Evolutionary conservation across 352 stramenopile species (phyloP).

Genomic region (Plasmopara viticola): DNA sequence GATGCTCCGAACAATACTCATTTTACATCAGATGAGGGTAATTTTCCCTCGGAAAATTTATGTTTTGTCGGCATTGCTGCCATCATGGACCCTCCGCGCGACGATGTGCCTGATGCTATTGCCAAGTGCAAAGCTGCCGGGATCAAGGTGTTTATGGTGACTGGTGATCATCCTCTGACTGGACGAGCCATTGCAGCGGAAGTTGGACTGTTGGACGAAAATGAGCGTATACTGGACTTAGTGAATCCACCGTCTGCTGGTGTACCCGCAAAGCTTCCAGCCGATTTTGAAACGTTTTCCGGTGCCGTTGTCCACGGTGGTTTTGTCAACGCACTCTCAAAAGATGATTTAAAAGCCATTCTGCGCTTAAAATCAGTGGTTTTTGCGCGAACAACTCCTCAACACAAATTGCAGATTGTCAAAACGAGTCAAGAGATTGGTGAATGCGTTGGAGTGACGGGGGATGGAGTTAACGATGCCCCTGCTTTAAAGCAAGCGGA

Average conservation of each 20-base stretch:
- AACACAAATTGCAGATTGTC: slow-evolving; percentile 30
- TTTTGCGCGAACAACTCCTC: slow-evolving; percentile 87
- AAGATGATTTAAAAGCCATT: slow-evolving; percentile 30
- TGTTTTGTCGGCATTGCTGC: slow-evolving; percentile 88
- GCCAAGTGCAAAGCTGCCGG: slow-evolving; percentile 72
- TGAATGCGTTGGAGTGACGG: slow-evolving; percentile 8
- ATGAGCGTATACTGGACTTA: slow-evolving; percentile 20
- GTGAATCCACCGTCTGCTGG: slow-evolving; percentile 4
- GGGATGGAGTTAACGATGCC: too few relatives aligned
- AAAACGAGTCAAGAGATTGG: slow-evolving; percentile 16
- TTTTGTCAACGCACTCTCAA: slow-evolving; percentile 25
- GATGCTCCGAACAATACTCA: too few relatives aligned
- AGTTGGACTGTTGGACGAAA: slow-evolving; percentile 71
- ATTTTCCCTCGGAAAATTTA: slow-evolving; percentile 7
- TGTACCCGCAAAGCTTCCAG: slow-evolving; percentile 9
- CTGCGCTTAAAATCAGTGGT: slow-evolving; percentile 68
- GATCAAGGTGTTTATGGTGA: slow-evolving; percentile 92
- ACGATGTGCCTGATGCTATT: slow-evolving; percentile 71
- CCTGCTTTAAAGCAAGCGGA: too few relatives aligned
- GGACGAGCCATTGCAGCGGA: slow-evolving; percentile 80
- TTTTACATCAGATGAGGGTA: too few relatives aligned
- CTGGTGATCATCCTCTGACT: slow-evolving; percentile 83
- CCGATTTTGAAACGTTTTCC: slow-evolving; percentile 26
- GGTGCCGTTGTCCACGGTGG: slow-evolving; percentile 60
- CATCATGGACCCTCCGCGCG: slow-evolving; percentile 89